Evolutionary conservation across 2,329 filamentous ascomycete species (phyloP).

Genomic region (Cadophora malorum): DNA sequence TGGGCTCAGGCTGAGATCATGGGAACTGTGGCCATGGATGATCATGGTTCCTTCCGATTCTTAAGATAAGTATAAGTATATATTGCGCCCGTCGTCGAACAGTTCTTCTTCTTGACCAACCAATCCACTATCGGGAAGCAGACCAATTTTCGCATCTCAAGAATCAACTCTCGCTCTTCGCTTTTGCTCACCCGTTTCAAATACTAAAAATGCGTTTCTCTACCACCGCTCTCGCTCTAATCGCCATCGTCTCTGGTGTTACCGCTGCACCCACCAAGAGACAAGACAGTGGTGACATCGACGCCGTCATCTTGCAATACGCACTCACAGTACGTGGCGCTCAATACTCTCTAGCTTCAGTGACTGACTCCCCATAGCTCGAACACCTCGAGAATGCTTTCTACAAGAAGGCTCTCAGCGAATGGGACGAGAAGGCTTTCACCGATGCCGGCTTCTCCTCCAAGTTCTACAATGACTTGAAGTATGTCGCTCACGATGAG

Average conservation of each 20-base stretch:
- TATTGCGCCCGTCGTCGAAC: background rate
- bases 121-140: background rate
- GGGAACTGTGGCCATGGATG: conserved; percentile 5
- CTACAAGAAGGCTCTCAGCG: conserved; percentile 65
- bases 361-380: conserved; percentile 44
- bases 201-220: conserved; percentile 39
- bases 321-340: conserved; percentile 48
- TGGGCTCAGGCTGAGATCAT: conserved; percentile 6
- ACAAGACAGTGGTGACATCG: conserved; percentile 36
- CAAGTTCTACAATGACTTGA: conserved; percentile 63
- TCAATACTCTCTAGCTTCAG: no score
- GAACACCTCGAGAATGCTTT: conserved; percentile 68
- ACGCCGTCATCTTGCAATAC: conserved; percentile 52
- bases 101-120: background rate
- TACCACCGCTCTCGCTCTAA: conserved; percentile 27
- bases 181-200: background rate
- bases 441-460: conserved; percentile 56
- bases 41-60: conserved; percentile 11
- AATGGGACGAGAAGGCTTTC: conserved; percentile 61
- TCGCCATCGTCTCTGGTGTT: conserved; percentile 27
- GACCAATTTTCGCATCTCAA: background rate
- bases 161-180: background rate
- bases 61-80: background rate
- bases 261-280: conserved; percentile 36
- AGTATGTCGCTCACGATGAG: conserved; percentile 63